phyloP scores from a whole-genome alignment of 495 filamentous ascomycete genomes.

The Jackrogersella multiformis region DNA sequence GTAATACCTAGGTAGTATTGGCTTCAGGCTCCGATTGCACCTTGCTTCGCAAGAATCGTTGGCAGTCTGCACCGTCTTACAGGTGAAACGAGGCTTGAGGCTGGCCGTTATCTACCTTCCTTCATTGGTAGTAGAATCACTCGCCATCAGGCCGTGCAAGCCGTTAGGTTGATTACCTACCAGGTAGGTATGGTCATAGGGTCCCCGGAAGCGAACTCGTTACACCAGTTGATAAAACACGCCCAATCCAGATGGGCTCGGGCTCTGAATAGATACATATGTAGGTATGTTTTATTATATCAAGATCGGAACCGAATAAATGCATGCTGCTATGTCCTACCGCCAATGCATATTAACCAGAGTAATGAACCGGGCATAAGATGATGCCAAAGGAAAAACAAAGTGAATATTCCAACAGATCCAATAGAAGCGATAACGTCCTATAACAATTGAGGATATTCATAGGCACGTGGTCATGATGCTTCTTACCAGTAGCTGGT shows the following conservation, averaged over 20 bases:
- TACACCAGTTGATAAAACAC: neutral
- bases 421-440: neutral
- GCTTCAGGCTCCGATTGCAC: slow-evolving; percentile 23
- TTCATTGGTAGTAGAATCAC: slow-evolving; percentile 1
- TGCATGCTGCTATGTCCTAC: neutral
- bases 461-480: neutral
- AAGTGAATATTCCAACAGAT: neutral
- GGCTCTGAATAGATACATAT: no score
- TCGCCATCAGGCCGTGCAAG: slow-evolving; percentile 8
- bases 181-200: neutral
- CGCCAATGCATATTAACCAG: neutral
- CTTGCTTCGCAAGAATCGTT: neutral
- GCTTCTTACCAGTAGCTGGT: no score
- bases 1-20: no score
- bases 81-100: slow-evolving; percentile 12
- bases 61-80: neutral
- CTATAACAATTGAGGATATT: neutral
- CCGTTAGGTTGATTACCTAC: neutral
- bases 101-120: slow-evolving; percentile 10
- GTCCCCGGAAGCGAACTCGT: neutral
- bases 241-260: neutral
- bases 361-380: neutral
- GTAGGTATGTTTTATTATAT: neutral
- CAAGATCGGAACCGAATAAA: neutral
- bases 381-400: neutral